Percentiles rank a stretch among this genome's conserved stretches.
phyloP scores from a whole-genome alignment of 2,329 filamentous ascomycete species.

The Fusarium equiseti region DNA sequence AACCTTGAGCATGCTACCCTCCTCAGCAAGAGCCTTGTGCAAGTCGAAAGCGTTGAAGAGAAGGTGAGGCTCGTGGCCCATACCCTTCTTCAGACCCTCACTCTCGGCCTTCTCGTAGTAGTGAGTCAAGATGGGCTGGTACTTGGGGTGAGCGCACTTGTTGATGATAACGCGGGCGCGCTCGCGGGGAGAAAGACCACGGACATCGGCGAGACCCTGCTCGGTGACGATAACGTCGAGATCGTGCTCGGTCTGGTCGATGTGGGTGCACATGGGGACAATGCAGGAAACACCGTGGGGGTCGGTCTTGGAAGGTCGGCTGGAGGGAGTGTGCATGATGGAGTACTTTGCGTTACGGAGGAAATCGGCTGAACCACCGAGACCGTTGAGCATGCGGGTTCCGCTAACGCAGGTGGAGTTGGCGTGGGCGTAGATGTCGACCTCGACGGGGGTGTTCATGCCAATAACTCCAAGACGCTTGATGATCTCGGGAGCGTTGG shows the following conservation, averaged over 20 bases:
- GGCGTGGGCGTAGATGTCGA: slow-evolving; percentile 94
- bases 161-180: slow-evolving; percentile 86
- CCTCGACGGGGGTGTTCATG: slow-evolving; percentile 95
- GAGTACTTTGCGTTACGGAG: slow-evolving; percentile 82
- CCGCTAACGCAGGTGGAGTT: slow-evolving; percentile 94
- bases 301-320: slow-evolving; percentile 84
- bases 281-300: slow-evolving; percentile 86
- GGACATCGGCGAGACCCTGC: slow-evolving; percentile 84
- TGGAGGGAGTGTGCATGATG: slow-evolving; percentile 93
- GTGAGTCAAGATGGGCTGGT: slow-evolving; percentile 82
- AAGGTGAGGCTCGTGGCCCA: slow-evolving; percentile 91
- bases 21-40: slow-evolving; percentile 84
- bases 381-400: slow-evolving; percentile 86
- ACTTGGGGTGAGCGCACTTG: slow-evolving; percentile 87
- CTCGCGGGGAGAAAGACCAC: slow-evolving; percentile 83
- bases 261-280: slow-evolving; percentile 92
- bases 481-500: slow-evolving; percentile 92
- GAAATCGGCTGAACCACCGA: slow-evolving; percentile 87
- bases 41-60: slow-evolving; percentile 90
- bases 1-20: slow-evolving; percentile 89
- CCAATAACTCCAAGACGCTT: slow-evolving; percentile 87
- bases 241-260: slow-evolving; percentile 94
- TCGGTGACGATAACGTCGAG: slow-evolving; percentile 87
- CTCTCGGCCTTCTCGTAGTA: slow-evolving; percentile 90
- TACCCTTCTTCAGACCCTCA: slow-evolving; percentile 86